Percentiles rank a stretch among this genome's conserved stretches.
phyloP scores from a whole-genome alignment of 2,329 filamentous ascomycete genomes.

The Epicoccum nigrum region DNA sequence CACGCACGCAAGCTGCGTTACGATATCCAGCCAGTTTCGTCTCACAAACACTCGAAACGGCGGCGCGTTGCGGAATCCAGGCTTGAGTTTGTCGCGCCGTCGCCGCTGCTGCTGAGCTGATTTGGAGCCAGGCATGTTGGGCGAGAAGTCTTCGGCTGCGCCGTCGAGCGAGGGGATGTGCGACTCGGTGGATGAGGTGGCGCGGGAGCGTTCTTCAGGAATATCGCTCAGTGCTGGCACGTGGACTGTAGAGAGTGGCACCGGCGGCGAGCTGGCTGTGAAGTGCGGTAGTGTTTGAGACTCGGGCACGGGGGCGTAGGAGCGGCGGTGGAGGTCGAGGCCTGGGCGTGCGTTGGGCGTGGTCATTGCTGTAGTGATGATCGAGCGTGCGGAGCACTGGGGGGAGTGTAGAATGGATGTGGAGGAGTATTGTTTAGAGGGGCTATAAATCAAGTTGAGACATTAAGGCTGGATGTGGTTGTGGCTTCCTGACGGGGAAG shows the following conservation, averaged over 20 bases:
- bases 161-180: background rate
- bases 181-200: background rate
- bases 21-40: constrained; percentile 61
- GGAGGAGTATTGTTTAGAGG: no score
- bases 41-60: constrained; percentile 22
- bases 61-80: constrained; percentile 21
- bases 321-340: constrained; percentile 1
- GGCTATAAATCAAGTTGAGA: no score
- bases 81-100: constrained; percentile 1
- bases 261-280: background rate
- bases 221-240: constrained; percentile 5
- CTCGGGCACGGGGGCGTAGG: background rate
- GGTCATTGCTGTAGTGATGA: background rate
- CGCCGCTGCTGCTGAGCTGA: no score
- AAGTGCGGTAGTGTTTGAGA: background rate
- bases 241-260: background rate
- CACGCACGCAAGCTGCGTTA: constrained; percentile 68
- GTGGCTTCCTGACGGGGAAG: no score
- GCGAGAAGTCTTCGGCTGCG: no score
- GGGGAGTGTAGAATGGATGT: no score
- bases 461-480: no score
- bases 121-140: no score
- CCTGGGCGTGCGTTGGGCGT: background rate
- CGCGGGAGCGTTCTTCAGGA: background rate
- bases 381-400: no score